Evolutionary conservation across 2,329 filamentous ascomycete species (phyloP).

Genomic region (Tolypocladium amazonense): DNA sequence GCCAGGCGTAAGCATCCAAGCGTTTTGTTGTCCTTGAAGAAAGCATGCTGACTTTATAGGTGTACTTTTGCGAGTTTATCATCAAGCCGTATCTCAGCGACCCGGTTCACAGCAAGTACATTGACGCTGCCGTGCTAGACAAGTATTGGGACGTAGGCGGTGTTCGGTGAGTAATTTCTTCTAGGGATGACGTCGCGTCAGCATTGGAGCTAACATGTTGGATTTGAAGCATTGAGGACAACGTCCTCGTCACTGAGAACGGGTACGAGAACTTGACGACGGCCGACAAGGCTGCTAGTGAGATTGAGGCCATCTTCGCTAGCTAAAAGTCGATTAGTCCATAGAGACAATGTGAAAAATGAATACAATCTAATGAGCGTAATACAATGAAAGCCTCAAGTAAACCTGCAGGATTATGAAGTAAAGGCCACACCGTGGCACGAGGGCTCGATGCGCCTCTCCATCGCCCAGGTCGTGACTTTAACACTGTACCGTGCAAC

Average conservation of each 20-base stretch:
- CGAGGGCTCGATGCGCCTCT: not conserved
- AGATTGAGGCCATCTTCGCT: conserved; percentile 36
- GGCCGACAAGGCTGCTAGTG: conserved; percentile 55
- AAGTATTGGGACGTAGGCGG: conserved; percentile 77
- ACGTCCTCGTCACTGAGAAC: conserved; percentile 59
- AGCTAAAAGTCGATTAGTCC: not conserved
- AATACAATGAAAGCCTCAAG: not conserved
- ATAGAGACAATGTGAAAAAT: not conserved
- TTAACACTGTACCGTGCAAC: not conserved
- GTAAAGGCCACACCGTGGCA: no score
- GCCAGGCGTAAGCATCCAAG: conserved; percentile 56
- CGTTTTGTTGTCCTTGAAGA: not conserved
- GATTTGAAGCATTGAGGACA: conserved; percentile 49
- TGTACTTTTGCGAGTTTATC: conserved; percentile 88
- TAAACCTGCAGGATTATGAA: not conserved
- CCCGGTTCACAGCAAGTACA: conserved; percentile 62
- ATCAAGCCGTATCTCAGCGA: conserved; percentile 70
- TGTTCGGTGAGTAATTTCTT: conserved; percentile 41
- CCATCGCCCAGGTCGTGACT: not conserved
- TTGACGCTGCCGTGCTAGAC: conserved; percentile 61
- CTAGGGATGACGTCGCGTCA: not conserved
- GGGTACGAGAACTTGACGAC: conserved; percentile 66
- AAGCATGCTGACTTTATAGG: conserved; percentile 27
- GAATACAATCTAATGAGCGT: not conserved
- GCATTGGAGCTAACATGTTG: not conserved